Evolutionary conservation across 108 stramenopile genomes (phyloP).

Genomic region (Discostella stelligeroides): DNA sequence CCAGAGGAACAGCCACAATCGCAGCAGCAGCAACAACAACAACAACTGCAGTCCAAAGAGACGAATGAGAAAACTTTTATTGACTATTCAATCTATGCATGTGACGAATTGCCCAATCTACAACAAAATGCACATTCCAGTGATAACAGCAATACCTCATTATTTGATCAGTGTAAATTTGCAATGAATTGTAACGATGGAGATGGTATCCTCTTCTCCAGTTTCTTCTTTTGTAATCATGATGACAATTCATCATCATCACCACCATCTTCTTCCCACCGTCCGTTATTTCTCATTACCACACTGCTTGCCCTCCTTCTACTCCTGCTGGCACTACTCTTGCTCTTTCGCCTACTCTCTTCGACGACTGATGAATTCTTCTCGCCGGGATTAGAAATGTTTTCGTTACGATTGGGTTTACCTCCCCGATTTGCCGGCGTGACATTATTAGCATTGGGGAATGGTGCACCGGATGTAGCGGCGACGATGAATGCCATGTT

Average conservation of each 20-base stretch:
- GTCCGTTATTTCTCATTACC: background rate
- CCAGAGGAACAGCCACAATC: too few species aligned
- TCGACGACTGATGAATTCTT: slow-evolving; percentile 98
- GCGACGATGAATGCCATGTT: slow-evolving; percentile 89
- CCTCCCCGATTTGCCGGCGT: slow-evolving; percentile 97
- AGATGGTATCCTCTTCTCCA: slow-evolving; percentile 48
- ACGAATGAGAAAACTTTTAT: background rate
- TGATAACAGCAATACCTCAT: background rate
- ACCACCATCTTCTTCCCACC: background rate
- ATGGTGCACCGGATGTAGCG: slow-evolving; percentile 97
- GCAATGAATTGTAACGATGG: slow-evolving; percentile 81
- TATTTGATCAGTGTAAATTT: slow-evolving; percentile 66
- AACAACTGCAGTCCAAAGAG: too few species aligned
- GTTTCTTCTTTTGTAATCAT: slow-evolving; percentile 39
- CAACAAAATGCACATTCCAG: background rate
- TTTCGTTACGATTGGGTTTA: slow-evolving; percentile 81
- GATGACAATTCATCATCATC: slow-evolving; percentile 4
- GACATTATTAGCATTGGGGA: slow-evolving; percentile 96
- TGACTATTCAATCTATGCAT: slow-evolving; percentile 35
- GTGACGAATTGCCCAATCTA: slow-evolving; percentile 26
- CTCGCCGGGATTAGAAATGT: slow-evolving; percentile 90
- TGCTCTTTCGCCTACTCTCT: slow-evolving; percentile 88
- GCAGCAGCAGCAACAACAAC: too few species aligned
- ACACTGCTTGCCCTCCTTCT: slow-evolving; percentile 11
- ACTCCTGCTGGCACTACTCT: slow-evolving; percentile 29